These are phyloP conservation scores for Thelonectria blattea DNA, from an alignment of 2,329 filamentous ascomycete genomes.

Conservation along the genomic window DNA sequence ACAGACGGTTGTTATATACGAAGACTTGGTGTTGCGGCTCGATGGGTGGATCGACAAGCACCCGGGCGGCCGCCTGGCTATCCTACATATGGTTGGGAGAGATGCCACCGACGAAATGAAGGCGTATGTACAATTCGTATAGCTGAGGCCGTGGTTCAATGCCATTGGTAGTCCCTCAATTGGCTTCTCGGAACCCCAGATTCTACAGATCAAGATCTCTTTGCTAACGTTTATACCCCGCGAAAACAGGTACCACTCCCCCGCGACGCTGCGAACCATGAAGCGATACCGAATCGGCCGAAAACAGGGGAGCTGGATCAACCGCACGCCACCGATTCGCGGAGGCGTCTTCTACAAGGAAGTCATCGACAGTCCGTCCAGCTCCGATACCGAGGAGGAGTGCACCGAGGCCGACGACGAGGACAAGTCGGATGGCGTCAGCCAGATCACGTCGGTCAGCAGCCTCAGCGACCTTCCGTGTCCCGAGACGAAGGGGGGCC, in stretches of 20 bases:
- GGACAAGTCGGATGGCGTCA: conserved; percentile 18
- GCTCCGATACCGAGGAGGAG: conserved; percentile 31
- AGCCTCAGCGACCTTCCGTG: conserved; percentile 13
- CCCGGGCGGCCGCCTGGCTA: conserved; percentile 64
- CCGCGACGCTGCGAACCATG: conserved; percentile 61
- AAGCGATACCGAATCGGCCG: conserved; percentile 65
- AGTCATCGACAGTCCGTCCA: conserved; percentile 20
- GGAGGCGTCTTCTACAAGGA: conserved; percentile 48
- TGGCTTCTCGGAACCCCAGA: too few species aligned
- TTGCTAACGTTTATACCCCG: conserved; percentile 25
- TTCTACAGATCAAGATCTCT: neutral
- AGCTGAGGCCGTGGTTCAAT: neutral
- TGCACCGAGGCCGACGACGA: conserved; percentile 13
- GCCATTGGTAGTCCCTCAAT: conserved; percentile 23
- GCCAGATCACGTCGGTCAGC: conserved; percentile 30
- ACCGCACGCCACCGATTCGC: conserved; percentile 65
- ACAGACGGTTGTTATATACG: conserved; percentile 60
- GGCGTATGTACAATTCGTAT: conserved; percentile 36
- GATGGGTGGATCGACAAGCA: conserved; percentile 65
- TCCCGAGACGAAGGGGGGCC: conserved; percentile 13
- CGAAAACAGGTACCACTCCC: conserved; percentile 61
- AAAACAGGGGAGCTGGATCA: conserved; percentile 61
- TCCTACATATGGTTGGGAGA: conserved; percentile 58
- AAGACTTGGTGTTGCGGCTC: conserved; percentile 60
- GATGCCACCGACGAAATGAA: conserved; percentile 47